Evolutionary conservation across 176 grass and related monocot species (phyloP).

Genomic region (Bolboschoenus planiculmis): DNA sequence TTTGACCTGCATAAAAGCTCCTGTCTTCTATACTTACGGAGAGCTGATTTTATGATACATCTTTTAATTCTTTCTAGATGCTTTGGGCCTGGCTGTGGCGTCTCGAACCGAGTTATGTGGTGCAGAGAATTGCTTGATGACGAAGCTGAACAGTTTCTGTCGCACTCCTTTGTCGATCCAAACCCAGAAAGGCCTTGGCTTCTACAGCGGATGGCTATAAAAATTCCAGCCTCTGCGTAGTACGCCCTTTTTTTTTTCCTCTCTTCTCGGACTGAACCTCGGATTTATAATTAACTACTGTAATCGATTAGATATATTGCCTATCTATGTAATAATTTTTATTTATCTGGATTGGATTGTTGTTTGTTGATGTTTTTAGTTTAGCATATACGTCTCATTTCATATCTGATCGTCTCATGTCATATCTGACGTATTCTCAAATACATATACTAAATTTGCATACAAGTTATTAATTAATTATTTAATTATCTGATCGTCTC

Average conservation of each 20-base stretch:
- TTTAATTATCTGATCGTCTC: neutral
- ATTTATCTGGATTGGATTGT: neutral
- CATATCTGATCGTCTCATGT: neutral
- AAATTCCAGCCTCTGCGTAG: constrained; percentile 66
- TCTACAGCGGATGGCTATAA: constrained; percentile 61
- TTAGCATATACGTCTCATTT: neutral
- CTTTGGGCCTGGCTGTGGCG: constrained; percentile 56
- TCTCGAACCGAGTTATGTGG: constrained; percentile 59
- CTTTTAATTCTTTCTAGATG: constrained; percentile 46
- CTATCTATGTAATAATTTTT: neutral
- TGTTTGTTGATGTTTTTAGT: neutral
- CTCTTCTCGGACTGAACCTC: neutral
- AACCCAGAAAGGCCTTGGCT: constrained; percentile 69
- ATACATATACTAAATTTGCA: too few relatives aligned
- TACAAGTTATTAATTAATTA: neutral
- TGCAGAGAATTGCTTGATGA: constrained; percentile 75
- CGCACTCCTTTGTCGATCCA: constrained; percentile 71
- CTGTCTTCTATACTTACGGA: neutral
- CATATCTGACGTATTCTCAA: too few relatives aligned
- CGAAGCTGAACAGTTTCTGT: constrained; percentile 77
- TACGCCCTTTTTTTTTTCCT: neutral
- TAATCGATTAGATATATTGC: neutral
- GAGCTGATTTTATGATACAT: neutral
- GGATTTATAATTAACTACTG: neutral
- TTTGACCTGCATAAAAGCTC: neutral